Evolutionary conservation across 306 rosid genomes (phyloP), one percentile per base, ranked within the genome.

Genomic region (Ziziphus jujuba): DNA sequence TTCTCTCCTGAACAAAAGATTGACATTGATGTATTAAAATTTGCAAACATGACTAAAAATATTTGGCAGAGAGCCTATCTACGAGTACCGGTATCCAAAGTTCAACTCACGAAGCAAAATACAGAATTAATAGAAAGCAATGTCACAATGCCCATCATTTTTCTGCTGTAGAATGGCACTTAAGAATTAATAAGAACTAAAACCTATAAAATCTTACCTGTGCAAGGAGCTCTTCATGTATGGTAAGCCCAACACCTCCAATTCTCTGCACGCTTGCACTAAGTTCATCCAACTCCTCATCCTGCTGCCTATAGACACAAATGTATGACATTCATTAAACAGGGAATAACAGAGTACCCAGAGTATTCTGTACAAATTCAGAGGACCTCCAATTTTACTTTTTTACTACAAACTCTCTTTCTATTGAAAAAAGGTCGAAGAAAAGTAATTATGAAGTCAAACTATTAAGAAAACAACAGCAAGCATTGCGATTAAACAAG

Each of bases 231-330:
- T 91, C 99, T 57, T 95, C 97, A 56, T 91, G 97, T 82, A 95
- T 91, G 0, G 97, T 95, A 73, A 95, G 96, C 69, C 99, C 97
- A 65, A 95, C 97, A 70, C 95, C 96, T 63, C 99, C 99, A 66
- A 95, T 91, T 82, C 92, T 85, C 72, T 82, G 92, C 75, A 91
- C 96, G 59, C 97, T 91, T 50, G 84, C 84, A 79, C 92, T 95
- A 74, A 95, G 89, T 80, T 90, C 92, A 24, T 95, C 97, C 85
- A 95, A 88, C 70, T 95, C 97, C 78, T 95, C 96, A 69, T 95
- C 99, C 58, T 95, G 99, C 72, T 63, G 86, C 87, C 99, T 95
- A 70, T 10, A 66, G 72, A 69, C 61, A 69, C 72, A 51, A 78
- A 62, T 40, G 24, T 60, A 59, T 57, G 65, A 63, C 56, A 61